Evolutionary conservation across 495 filamentous ascomycete species (phyloP).

Genomic region (Niebla homalea): DNA sequence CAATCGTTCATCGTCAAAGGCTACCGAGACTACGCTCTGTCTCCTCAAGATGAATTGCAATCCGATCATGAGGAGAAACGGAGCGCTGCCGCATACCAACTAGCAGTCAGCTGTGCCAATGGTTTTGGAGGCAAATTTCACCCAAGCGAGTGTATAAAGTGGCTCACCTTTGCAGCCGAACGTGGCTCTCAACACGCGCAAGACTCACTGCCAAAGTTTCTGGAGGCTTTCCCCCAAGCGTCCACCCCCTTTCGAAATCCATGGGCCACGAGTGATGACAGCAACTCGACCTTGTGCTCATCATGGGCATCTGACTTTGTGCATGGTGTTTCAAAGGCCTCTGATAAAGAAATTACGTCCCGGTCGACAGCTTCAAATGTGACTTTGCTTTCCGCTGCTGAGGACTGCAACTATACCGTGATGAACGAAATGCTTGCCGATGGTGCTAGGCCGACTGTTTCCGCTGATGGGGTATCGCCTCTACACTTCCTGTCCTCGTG

Average conservation of each 20-base stretch:
- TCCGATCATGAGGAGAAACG: slow-evolving; percentile 7
- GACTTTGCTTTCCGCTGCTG: slow-evolving; percentile 14
- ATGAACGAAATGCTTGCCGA: slow-evolving; percentile 6
- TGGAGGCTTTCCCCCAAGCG: slow-evolving; percentile 1
- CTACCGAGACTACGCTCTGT: slow-evolving; percentile 15
- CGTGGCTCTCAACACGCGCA: slow-evolving; percentile 13
- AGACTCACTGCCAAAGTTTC: slow-evolving; percentile 12
- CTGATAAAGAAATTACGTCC: background rate
- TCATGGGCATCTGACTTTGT: slow-evolving; percentile 7
- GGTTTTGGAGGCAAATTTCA: slow-evolving; percentile 17
- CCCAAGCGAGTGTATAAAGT: slow-evolving; percentile 16
- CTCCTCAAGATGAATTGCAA: slow-evolving; percentile 7
- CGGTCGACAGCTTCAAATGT: background rate
- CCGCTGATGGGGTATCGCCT: slow-evolving; percentile 17
- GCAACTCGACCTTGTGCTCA: background rate
- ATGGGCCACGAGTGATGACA: slow-evolving; percentile 1
- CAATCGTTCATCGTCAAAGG: slow-evolving; percentile 11
- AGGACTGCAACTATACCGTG: slow-evolving; percentile 13
- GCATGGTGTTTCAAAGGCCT: too few relatives aligned
- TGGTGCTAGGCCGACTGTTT: slow-evolving; percentile 3
- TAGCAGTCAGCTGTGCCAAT: slow-evolving; percentile 20
- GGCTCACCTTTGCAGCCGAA: slow-evolving; percentile 14
- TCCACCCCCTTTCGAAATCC: slow-evolving; percentile 2
- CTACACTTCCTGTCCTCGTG: slow-evolving; percentile 18
- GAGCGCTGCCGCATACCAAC: slow-evolving; percentile 15